Percentiles rank a stretch among this genome's conserved stretches.
Evolutionary conservation across 495 filamentous ascomycete species (phyloP).

Genomic region (Cenococcum geophilum): DNA sequence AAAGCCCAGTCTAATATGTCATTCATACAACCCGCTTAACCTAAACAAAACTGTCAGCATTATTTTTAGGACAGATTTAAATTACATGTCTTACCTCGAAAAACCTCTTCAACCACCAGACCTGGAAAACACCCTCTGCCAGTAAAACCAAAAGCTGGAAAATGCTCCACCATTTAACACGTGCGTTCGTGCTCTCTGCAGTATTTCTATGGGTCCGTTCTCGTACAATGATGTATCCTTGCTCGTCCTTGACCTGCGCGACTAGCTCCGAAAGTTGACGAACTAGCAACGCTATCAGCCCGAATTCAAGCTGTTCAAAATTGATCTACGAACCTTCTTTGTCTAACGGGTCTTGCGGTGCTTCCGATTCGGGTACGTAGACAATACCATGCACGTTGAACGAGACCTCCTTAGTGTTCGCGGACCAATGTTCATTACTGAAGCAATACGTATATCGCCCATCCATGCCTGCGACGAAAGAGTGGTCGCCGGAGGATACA

Average conservation of each 20-base stretch:
- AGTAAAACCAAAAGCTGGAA: slow-evolving; percentile 88
- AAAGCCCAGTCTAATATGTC: not conserved
- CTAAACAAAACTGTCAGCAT: not conserved
- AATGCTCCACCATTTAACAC: slow-evolving; percentile 99
- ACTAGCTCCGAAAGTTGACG: slow-evolving; percentile 78
- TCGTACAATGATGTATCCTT: slow-evolving; percentile 91
- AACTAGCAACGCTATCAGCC: slow-evolving; percentile 48
- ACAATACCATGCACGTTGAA: slow-evolving; percentile 99
- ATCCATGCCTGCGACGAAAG: slow-evolving; percentile 77
- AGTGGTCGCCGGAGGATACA: slow-evolving; percentile 84
- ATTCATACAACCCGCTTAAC: not conserved
- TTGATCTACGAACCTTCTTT: slow-evolving; percentile 59
- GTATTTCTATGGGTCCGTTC: slow-evolving; percentile 97
- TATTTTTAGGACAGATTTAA: not conserved
- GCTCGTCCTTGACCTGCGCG: slow-evolving; percentile 91
- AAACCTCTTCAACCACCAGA: slow-evolving; percentile 98
- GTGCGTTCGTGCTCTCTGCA: slow-evolving; percentile 92
- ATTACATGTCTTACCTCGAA: slow-evolving; percentile 73
- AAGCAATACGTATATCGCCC: slow-evolving; percentile 96
- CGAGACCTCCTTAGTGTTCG: slow-evolving; percentile 89
- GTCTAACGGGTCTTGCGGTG: slow-evolving; percentile 81
- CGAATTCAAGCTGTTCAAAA: not conserved
- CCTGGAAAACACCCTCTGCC: slow-evolving; percentile 93
- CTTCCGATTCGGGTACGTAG: slow-evolving; percentile 85
- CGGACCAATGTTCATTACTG: slow-evolving; percentile 93